These are phyloP conservation scores for Bipolaris sorokiniana DNA, from an alignment of 2,329 filamentous ascomycete species.

Conservation along the genomic window DNA sequence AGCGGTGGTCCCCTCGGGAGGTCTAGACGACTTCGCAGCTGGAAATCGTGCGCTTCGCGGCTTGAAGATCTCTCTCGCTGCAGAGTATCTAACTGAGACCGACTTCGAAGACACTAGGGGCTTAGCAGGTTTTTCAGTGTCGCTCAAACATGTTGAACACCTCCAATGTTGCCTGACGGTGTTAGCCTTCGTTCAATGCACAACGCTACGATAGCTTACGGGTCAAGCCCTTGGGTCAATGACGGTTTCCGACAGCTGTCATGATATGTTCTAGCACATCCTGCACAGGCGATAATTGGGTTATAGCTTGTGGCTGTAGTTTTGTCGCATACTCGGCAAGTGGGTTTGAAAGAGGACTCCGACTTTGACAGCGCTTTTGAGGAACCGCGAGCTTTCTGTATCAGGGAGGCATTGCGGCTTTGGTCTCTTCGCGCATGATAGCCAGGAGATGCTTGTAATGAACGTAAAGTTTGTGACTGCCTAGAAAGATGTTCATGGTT, in stretches of 20 bases:
- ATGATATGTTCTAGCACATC: constrained; percentile 46
- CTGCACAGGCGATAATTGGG: constrained; percentile 40
- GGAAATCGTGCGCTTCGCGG: not conserved
- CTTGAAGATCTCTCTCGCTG: constrained; percentile 7
- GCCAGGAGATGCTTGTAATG: not conserved
- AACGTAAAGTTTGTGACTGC: not conserved
- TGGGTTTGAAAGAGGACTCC: constrained; percentile 11
- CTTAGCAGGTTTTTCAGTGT: not conserved
- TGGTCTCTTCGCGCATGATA: not conserved
- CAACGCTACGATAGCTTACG: constrained; percentile 11
- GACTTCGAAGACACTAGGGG: not conserved
- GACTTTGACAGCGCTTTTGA: constrained; percentile 21
- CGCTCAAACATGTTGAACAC: constrained; percentile 21
- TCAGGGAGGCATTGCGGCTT: not conserved
- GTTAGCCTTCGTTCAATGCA: constrained; percentile 9
- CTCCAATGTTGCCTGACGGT: constrained; percentile 17
- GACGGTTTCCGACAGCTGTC: constrained; percentile 42
- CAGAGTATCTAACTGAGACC: not conserved
- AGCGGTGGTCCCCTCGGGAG: not conserved
- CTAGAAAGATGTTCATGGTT: not conserved
- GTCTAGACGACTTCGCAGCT: not conserved
- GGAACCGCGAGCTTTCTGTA: not conserved
- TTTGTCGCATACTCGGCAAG: constrained; percentile 42
- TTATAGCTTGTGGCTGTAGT: constrained; percentile 29
- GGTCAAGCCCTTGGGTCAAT: constrained; percentile 12